A percentile compares a stretch with the other conserved stretches of the same genome.
phyloP scores from a whole-genome alignment of 305 asterid genomes.

The Rubia peregrina region DNA sequence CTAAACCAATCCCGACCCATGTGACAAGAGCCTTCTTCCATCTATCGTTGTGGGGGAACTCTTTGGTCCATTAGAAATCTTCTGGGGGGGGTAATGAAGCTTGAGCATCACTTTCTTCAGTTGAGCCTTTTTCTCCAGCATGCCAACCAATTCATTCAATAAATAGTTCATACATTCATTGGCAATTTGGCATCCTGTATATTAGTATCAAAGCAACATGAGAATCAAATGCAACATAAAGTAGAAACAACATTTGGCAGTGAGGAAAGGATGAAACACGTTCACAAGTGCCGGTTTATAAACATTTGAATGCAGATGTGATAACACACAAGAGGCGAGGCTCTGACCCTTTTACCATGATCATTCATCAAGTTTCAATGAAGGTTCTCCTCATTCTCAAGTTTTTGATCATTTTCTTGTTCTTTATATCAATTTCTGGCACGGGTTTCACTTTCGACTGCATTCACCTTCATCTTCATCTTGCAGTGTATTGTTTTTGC shows the following conservation, averaged over 20 bases:
- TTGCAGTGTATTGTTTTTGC: not conserved
- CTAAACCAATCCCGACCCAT: constrained; percentile 58
- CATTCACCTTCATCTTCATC: not conserved
- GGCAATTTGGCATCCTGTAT: constrained; percentile 78
- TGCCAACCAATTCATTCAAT: constrained; percentile 83
- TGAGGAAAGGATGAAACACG: not conserved
- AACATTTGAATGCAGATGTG: not conserved
- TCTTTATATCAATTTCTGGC: too few species aligned
- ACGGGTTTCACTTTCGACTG: too few species aligned
- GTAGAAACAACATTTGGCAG: not conserved
- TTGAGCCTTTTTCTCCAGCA: constrained; percentile 73
- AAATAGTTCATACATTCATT: constrained; percentile 82
- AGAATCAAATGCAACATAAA: not conserved
- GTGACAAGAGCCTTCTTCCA: constrained; percentile 61
- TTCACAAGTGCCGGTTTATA: not conserved
- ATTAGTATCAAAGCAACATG: not conserved
- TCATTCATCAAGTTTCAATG: too few species aligned
- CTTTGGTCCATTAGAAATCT: constrained; percentile 59
- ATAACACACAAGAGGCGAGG: not conserved
- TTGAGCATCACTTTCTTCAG: constrained; percentile 50
- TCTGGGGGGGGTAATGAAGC: constrained; percentile 37
- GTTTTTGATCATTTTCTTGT: too few species aligned
- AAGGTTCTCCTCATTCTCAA: too few species aligned
- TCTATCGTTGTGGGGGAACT: constrained; percentile 41
- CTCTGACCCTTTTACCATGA: too few species aligned